A percentile compares a stretch with the other conserved stretches of the same genome.
Evolutionary conservation across 1,284 basidiomycete species (phyloP).

Genomic region (Rhodotorula sp.): DNA sequence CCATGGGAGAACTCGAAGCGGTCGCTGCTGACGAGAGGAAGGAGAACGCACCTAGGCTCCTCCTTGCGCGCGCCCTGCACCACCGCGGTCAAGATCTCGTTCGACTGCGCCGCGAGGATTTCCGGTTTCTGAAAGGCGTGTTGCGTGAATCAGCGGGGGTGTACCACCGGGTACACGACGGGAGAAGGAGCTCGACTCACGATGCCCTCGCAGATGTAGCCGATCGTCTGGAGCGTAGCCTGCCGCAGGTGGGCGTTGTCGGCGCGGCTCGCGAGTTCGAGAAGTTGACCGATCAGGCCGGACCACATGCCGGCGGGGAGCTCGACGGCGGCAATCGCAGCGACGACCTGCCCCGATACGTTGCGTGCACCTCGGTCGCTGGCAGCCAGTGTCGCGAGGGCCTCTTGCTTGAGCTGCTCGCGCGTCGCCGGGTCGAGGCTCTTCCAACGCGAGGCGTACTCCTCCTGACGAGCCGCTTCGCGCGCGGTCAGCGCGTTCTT

Average conservation of each 20-base stretch:
- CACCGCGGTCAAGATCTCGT: slow-evolving; percentile 97
- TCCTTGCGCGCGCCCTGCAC: slow-evolving; percentile 97
- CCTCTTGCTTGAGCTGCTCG: slow-evolving; percentile 83
- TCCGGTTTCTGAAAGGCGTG: slow-evolving; percentile 70
- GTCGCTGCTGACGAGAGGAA: too few species aligned
- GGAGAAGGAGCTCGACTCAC: slow-evolving; percentile 57
- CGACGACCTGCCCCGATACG: slow-evolving; percentile 88
- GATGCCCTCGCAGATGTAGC: slow-evolving; percentile 94
- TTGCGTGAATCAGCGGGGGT: background rate
- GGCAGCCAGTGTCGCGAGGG: slow-evolving; percentile 75
- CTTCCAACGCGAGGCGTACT: slow-evolving; percentile 78
- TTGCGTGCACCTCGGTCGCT: slow-evolving; percentile 69
- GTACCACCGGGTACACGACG: slow-evolving; percentile 12
- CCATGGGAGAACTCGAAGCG: too few species aligned
- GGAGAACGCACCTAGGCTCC: slow-evolving; percentile 58
- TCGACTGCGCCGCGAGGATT: slow-evolving; percentile 80
- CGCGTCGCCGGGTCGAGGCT: slow-evolving; percentile 66
- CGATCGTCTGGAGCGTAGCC: slow-evolving; percentile 89
- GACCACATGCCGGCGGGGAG: slow-evolving; percentile 84
- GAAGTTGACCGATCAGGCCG: slow-evolving; percentile 80
- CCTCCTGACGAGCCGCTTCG: slow-evolving; percentile 71
- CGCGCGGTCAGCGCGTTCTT: slow-evolving; percentile 92
- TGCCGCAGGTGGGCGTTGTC: slow-evolving; percentile 77
- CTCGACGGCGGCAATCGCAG: slow-evolving; percentile 91
- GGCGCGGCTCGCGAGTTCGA: slow-evolving; percentile 78